Percentiles rank a stretch among this genome's conserved stretches.
phyloP scores from a whole-genome alignment of 2,329 filamentous ascomycete species.

The Fusarium cicatricum region DNA sequence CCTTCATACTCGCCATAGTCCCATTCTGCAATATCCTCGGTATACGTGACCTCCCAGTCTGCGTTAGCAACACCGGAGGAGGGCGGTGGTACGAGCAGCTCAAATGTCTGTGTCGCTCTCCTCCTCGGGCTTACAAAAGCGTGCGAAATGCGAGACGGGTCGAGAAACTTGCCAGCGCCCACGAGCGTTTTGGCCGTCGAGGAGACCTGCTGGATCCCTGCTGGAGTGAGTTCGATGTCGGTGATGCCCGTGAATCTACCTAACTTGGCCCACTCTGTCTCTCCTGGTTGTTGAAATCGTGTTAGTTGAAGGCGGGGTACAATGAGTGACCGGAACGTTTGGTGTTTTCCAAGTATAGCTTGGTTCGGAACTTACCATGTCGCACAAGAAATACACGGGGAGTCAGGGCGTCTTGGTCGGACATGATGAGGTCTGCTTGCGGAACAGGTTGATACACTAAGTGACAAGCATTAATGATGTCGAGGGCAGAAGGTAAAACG shows the following conservation, averaged over 20 bases:
- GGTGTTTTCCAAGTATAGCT: not conserved
- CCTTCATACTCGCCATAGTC: constrained; percentile 71
- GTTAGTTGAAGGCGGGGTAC: not conserved
- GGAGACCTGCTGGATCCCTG: constrained; percentile 8
- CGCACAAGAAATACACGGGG: constrained; percentile 1
- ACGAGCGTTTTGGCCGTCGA: constrained; percentile 49
- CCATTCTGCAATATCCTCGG: constrained; percentile 65
- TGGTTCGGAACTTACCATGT: not conserved
- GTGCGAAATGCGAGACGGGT: constrained; percentile 56
- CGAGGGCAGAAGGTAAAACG: too few relatives aligned
- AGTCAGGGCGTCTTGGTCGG: not conserved
- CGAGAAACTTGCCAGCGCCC: constrained; percentile 59
- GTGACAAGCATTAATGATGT: too few relatives aligned
- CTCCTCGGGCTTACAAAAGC: constrained; percentile 60
- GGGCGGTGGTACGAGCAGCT: constrained; percentile 55
- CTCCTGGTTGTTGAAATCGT: not conserved
- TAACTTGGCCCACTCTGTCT: constrained; percentile 3
- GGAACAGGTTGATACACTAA: too few relatives aligned
- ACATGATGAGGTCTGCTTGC: not conserved
- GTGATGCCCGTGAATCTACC: constrained; percentile 7
- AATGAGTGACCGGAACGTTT: not conserved
- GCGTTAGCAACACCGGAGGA: constrained; percentile 37
- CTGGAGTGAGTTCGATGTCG: constrained; percentile 10
- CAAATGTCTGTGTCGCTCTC: constrained; percentile 58
- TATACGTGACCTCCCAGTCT: constrained; percentile 50